These are phyloP conservation scores for Teunomyces panamensis DNA, from an alignment of 805 yeast species.

Conservation along the genomic window DNA sequence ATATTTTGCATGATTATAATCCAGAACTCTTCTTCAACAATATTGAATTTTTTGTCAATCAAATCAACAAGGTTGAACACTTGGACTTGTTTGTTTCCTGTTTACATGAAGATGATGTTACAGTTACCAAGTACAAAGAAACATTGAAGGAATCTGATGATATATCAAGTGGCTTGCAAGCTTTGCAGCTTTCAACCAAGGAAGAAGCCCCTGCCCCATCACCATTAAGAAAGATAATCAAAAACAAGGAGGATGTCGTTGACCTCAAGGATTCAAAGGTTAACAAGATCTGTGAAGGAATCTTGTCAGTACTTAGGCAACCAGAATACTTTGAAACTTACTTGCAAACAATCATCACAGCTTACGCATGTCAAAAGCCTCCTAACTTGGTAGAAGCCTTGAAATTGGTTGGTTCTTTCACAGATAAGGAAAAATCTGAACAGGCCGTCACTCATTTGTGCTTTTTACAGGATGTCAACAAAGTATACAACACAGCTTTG, in stretches of 20 bases:
- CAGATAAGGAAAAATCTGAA: conserved; percentile 44
- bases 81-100: conserved; percentile 86
- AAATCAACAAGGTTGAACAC: conserved; percentile 69
- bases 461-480: conserved; percentile 85
- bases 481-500: conserved; percentile 73
- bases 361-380: conserved; percentile 88
- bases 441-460: conserved; percentile 78
- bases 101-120: conserved; percentile 81
- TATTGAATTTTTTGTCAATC: conserved; percentile 63
- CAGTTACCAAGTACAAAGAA: conserved; percentile 76
- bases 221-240: conserved; percentile 34
- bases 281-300: conserved; percentile 71
- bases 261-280: conserved; percentile 53
- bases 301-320: conserved; percentile 53
- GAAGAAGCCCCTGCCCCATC: conserved; percentile 14
- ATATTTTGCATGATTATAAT: conserved; percentile 82
- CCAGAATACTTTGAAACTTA: conserved; percentile 55
- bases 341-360: conserved; percentile 79
- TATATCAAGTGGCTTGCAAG: conserved; percentile 4
- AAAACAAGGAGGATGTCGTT: conserved; percentile 36
- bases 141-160: conserved; percentile 39
- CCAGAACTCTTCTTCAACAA: conserved; percentile 66
- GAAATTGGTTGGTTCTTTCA: conserved; percentile 52
- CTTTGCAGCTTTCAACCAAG: conserved; percentile 17
- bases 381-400: conserved; percentile 80